A percentile compares a stretch with the other conserved stretches of the same genome.
phyloP scores from a whole-genome alignment of 83 land plant species.

The Diphasiastrum complanatum region DNA sequence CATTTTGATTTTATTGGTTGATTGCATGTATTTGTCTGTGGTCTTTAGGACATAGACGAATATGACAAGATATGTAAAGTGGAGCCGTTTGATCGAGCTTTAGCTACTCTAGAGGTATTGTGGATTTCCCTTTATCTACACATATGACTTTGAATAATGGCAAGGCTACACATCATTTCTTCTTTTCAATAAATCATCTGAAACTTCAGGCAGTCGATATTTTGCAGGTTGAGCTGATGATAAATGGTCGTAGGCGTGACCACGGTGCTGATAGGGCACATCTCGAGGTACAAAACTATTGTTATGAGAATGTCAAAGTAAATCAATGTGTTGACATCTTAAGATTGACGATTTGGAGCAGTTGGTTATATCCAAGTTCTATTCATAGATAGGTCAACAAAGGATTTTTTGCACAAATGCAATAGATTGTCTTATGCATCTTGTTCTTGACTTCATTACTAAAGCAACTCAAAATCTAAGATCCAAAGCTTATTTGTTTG shows the following conservation, averaged over 20 bases:
- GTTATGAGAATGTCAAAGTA: neutral
- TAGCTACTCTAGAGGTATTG: constrained; percentile 33
- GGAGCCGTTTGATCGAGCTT: constrained; percentile 34
- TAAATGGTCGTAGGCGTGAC: constrained; percentile 38
- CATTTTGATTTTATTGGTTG: no score
- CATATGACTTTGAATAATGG: neutral
- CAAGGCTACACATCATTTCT: neutral
- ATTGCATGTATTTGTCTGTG: constrained; percentile 1
- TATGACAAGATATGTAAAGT: constrained; percentile 40
- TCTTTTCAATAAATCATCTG: no score
- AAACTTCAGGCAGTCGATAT: no score
- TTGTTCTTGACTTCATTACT: no score
- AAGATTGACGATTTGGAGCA: no score
- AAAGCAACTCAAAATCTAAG: no score
- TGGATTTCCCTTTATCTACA: neutral
- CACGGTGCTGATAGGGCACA: constrained; percentile 44
- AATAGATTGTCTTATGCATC: no score
- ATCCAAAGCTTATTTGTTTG: no score
- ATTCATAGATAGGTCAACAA: no score
- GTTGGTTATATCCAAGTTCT: no score
- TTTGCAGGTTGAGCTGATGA: constrained; percentile 36
- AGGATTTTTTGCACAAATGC: no score
- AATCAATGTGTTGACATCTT: neutral
- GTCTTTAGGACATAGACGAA: constrained; percentile 35
- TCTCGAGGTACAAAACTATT: constrained; percentile 26